Conservation (phyloP, 1,284 basidiomycete species). For the Cerrena zonata region DNA sequence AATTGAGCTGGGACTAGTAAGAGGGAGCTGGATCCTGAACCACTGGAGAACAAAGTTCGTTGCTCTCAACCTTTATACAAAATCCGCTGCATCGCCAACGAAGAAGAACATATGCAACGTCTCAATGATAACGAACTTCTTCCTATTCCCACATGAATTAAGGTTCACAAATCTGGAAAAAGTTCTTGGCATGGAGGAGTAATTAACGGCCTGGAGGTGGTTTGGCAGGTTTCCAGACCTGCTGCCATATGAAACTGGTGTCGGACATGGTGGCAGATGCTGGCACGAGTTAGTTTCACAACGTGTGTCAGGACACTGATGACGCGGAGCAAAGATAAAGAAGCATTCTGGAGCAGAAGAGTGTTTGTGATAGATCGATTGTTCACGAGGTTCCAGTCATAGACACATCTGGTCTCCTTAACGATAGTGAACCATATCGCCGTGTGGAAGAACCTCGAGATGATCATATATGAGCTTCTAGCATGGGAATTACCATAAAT, state of each 20-base stretch:
- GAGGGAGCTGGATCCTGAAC: conserved; percentile 4
- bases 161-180: background rate
- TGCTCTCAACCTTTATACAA: background rate
- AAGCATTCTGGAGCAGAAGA: too few relatives aligned
- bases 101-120: background rate
- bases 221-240: background rate
- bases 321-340: too few relatives aligned
- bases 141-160: background rate
- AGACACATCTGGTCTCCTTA: too few relatives aligned
- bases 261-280: background rate
- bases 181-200: background rate
- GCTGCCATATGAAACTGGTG: background rate
- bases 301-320: too few relatives aligned
- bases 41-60: background rate
- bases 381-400: background rate
- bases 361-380: background rate
- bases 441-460: background rate
- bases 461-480: background rate
- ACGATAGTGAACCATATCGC: background rate
- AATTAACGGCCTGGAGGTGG: background rate
- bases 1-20: background rate
- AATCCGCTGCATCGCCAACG: background rate
- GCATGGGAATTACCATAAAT: background rate
- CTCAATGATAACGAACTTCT: background rate
- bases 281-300: too few relatives aligned